phyloP scores from a whole-genome alignment of 305 asterid genomes.

The Ajuga reptans region DNA sequence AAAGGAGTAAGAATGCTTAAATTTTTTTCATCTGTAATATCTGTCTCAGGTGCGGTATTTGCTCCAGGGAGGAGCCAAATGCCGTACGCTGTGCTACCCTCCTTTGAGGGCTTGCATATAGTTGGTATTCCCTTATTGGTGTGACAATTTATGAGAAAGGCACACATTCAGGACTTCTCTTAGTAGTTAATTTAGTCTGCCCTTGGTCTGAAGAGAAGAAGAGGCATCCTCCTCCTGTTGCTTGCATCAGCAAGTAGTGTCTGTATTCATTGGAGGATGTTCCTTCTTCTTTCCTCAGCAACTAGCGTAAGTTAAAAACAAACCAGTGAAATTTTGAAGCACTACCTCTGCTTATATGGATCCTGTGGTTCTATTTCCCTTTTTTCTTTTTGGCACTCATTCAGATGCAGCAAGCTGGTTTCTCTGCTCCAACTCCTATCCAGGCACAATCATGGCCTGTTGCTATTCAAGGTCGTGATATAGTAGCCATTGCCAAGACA shows the following conservation, averaged over 20 bases:
- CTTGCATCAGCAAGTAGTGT: conserved; percentile 48
- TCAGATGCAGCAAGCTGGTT: conserved; percentile 77
- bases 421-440: conserved; percentile 88
- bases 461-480: conserved; percentile 77
- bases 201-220: conserved; percentile 55
- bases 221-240: conserved; percentile 44
- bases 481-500: conserved; percentile 92
- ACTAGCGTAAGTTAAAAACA: conserved; percentile 34
- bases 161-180: conserved; percentile 42
- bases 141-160: conserved; percentile 57
- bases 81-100: conserved; percentile 64
- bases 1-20: conserved; percentile 27
- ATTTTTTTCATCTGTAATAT: conserved; percentile 33
- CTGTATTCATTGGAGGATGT: conserved; percentile 43
- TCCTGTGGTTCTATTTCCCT: conserved; percentile 17
- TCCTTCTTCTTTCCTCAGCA: conserved; percentile 52
- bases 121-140: conserved; percentile 41
- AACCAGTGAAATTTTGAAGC: conserved; percentile 25
- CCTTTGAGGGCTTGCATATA: conserved; percentile 40
- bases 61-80: conserved; percentile 89
- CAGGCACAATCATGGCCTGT: conserved; percentile 97
- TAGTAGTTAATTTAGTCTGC: conserved; percentile 45
- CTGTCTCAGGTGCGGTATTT: conserved; percentile 76
- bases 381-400: background rate
- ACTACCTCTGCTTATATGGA: conserved; percentile 32